Conservation (phyloP, 495 filamentous ascomycete genomes). For the Durotheca rogersii region DNA sequence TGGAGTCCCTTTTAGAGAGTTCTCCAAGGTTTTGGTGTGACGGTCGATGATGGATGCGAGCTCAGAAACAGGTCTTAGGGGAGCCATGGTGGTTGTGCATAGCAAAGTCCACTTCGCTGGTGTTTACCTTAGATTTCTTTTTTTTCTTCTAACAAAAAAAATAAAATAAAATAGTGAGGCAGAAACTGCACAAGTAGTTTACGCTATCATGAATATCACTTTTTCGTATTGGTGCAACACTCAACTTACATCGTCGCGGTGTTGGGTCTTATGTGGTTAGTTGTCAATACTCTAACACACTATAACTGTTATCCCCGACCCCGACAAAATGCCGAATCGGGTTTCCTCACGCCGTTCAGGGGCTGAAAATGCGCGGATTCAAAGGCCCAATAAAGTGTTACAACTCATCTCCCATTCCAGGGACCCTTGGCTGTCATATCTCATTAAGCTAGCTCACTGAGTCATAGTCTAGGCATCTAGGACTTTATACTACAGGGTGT, state of each 20-base stretch:
- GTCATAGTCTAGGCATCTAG: too few species aligned
- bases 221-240: too few species aligned
- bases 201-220: too few species aligned
- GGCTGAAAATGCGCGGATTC: not conserved
- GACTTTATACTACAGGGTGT: too few species aligned
- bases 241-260: too few species aligned
- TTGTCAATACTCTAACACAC: too few species aligned
- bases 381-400: too few species aligned
- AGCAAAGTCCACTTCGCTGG: too few species aligned
- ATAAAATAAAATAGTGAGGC: not conserved
- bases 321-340: slow-evolving; percentile 26
- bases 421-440: not conserved
- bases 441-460: slow-evolving; percentile 3
- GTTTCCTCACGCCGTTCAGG: not conserved
- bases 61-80: slow-evolving; percentile 29
- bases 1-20: slow-evolving; percentile 22
- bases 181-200: too few species aligned
- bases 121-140: too few species aligned
- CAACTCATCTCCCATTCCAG: not conserved
- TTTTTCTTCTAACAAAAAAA: not conserved
- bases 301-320: slow-evolving; percentile 7
- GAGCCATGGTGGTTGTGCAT: slow-evolving; percentile 21
- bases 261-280: too few species aligned
- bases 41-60: slow-evolving; percentile 27
- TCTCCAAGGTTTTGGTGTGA: slow-evolving; percentile 14